Conservation (phyloP, 208 protist species). For the Crithidia thermophila region DNA sequence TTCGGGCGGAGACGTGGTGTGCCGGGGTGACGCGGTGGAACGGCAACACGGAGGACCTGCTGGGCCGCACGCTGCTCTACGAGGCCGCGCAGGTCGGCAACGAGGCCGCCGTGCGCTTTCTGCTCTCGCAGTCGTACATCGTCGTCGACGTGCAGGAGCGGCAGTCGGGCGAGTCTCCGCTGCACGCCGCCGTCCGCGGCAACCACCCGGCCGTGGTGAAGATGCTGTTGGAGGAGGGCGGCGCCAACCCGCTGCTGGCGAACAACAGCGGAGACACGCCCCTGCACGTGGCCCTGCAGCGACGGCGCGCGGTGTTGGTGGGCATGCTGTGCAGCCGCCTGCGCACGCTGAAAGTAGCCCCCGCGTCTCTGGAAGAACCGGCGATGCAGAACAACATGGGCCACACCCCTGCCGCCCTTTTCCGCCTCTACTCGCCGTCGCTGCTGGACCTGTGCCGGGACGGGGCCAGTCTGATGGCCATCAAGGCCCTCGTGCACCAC, state of each 20-base stretch:
- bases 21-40: constrained; percentile 69
- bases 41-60: constrained; percentile 68
- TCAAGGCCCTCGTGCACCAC: constrained; percentile 64
- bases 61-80: constrained; percentile 79
- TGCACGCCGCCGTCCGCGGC: constrained; percentile 66
- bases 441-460: constrained; percentile 62
- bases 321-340: constrained; percentile 60
- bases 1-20: constrained; percentile 32
- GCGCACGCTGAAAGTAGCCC: constrained; percentile 31
- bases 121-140: constrained; percentile 68
- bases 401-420: constrained; percentile 61
- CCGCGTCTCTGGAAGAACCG: constrained; percentile 18
- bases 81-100: constrained; percentile 62
- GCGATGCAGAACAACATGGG: constrained; percentile 46
- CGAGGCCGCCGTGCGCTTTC: constrained; percentile 52
- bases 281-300: constrained; percentile 67
- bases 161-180: constrained; percentile 56
- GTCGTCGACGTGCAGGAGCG: constrained; percentile 48
- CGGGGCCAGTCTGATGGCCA: constrained; percentile 45
- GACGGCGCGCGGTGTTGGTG: constrained; percentile 47
- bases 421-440: constrained; percentile 56
- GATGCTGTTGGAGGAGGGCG: constrained; percentile 49
- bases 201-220: constrained; percentile 44
- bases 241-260: constrained; percentile 27
- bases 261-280: constrained; percentile 52